These are phyloP conservation scores for Fusarium sp. DNA, from an alignment of 2,329 filamentous ascomycete genomes.

Conservation along the genomic window DNA sequence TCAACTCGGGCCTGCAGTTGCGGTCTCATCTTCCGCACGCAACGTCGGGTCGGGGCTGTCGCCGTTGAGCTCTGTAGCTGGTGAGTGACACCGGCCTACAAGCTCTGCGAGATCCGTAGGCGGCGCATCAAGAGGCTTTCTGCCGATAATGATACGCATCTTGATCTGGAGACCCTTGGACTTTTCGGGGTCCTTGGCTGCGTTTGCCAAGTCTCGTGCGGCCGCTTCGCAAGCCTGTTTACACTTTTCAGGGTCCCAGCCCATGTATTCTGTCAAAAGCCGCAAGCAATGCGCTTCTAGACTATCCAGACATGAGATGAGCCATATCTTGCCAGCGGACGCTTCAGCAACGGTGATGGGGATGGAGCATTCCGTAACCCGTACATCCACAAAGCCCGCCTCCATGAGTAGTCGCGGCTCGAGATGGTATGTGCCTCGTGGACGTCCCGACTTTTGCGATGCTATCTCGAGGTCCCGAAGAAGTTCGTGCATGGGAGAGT, in stretches of 20 bases:
- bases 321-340: slow-evolving; percentile 62
- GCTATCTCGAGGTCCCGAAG: slow-evolving; percentile 55
- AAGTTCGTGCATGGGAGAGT: slow-evolving; percentile 56
- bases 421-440: slow-evolving; percentile 57
- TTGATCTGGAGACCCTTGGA: slow-evolving; percentile 57
- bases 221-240: slow-evolving; percentile 57
- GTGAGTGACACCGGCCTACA: slow-evolving; percentile 30
- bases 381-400: slow-evolving; percentile 62
- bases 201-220: slow-evolving; percentile 57
- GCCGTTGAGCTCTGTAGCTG: slow-evolving; percentile 31
- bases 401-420: slow-evolving; percentile 56
- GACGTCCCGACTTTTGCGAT: slow-evolving; percentile 55
- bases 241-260: slow-evolving; percentile 61
- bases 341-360: slow-evolving; percentile 57
- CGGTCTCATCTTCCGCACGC: slow-evolving; percentile 30
- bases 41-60: slow-evolving; percentile 41
- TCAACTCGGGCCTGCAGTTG: slow-evolving; percentile 6
- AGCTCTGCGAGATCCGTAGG: slow-evolving; percentile 33
- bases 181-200: slow-evolving; percentile 58
- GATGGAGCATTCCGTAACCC: slow-evolving; percentile 58
- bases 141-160: slow-evolving; percentile 58
- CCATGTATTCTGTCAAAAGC: slow-evolving; percentile 61
- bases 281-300: slow-evolving; percentile 60
- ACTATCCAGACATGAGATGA: slow-evolving; percentile 61
- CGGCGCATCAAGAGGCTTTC: slow-evolving; percentile 56